Base-by-base conservation (phyloP, 2,329 filamentous ascomycete species). In the Balansia obtecta region DNA sequence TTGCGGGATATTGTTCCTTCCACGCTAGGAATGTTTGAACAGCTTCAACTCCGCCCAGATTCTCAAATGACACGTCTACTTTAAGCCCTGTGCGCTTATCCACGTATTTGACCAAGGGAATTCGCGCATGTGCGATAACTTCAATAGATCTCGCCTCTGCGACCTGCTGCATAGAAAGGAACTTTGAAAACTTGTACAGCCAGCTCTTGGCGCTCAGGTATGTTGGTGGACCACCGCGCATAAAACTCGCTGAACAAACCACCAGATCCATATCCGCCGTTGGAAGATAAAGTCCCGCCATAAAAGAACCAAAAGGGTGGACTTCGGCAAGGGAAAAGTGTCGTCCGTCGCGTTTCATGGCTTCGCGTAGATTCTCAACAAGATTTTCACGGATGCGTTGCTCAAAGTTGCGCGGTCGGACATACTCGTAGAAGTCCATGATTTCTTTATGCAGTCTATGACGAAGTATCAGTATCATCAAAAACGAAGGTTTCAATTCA, bases 51-150 rank as follows among this genome's bases (percentile, higher is more conserved):
- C 93, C 93, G 41, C 85, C 87, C 37, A 83, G 68, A 61, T 96
- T 97, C 68, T 98, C 91, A 62, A 98, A 96, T 0, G 90, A 97
- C 12, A 98, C 78, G 63, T 98, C 93, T 12, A 97, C 85, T 57
- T 86, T 87, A 49, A 98, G 71, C 12, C 82, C 83, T 1, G 90
- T 96, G 49, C 76, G 60, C 50, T 71, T 74, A 61, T 98, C 93
- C 43, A 88, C 76, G 61, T 87, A 97, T 65, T 98, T 98, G 67
- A 97, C 80, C 49, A 98, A 80, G 0, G 93, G 93, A 2, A 98
- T 90, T 59, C 86, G 88, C 20, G 93, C 90, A 56, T 75, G 73
- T 1, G 76, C 61, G 56, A 98, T 88, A 34, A 85, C 74, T 57
- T 86, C 77, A 33, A 89, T 73, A 2, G 79, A 74, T 7, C 74